Evolutionary conservation across 352 stramenopile species (phyloP).

Genomic region (Lagenidium giganteum): DNA sequence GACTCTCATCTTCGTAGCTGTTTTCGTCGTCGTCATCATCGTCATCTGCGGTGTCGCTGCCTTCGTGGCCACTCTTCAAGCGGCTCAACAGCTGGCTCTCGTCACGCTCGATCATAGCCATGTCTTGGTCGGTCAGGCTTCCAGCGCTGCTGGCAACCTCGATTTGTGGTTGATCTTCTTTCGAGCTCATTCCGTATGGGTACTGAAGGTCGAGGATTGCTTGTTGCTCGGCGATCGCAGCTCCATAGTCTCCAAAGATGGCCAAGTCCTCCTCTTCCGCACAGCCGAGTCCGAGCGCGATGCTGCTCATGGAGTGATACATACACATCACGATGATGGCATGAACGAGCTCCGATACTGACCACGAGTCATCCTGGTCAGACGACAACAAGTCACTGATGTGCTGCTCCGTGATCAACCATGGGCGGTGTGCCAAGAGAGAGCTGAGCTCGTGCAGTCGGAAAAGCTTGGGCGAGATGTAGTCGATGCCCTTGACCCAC

Average conservation of each 20-base stretch:
- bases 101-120: constrained; percentile 70
- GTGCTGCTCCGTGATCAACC: constrained; percentile 71
- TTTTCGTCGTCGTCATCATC: constrained; percentile 7
- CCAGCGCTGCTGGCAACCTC: constrained; percentile 35
- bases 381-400: constrained; percentile 67
- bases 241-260: constrained; percentile 59
- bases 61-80: constrained; percentile 50
- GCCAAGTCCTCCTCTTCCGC: constrained; percentile 73
- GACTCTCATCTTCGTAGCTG: constrained; percentile 4
- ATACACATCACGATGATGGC: constrained; percentile 83
- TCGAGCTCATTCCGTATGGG: constrained; percentile 15
- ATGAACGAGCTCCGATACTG: constrained; percentile 81
- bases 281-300: constrained; percentile 68
- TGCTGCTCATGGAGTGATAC: constrained; percentile 78
- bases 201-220: constrained; percentile 18
- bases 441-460: constrained; percentile 78
- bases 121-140: constrained; percentile 45
- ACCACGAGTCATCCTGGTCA: constrained; percentile 79
- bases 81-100: constrained; percentile 65
- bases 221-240: constrained; percentile 24
- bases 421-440: constrained; percentile 79
- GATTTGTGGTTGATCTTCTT: constrained; percentile 10
- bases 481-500: constrained; percentile 84
- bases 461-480: constrained; percentile 77
- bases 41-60: constrained; percentile 43